phyloP scores from a whole-genome alignment of 345 rosid species.

The Mercurialis annua region DNA sequence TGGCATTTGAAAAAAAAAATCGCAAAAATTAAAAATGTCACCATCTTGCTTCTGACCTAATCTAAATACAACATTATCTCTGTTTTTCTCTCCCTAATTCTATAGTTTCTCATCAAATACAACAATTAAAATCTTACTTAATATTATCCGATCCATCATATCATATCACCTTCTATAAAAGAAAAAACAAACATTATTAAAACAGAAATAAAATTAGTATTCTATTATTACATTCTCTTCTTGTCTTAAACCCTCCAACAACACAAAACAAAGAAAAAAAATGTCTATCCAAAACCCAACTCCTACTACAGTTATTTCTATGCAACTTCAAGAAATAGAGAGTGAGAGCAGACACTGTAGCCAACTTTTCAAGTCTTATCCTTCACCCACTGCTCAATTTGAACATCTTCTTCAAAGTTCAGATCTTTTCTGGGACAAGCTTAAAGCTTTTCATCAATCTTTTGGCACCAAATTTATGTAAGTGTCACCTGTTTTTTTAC shows the following conservation, averaged over 20 bases:
- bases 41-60: not conserved
- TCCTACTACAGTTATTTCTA: slow-evolving; percentile 22
- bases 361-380: slow-evolving; percentile 33
- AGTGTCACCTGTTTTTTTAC: slow-evolving; percentile 22
- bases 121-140: no score
- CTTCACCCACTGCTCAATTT: slow-evolving; percentile 45
- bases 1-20: no score
- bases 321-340: slow-evolving; percentile 25
- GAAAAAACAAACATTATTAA: not conserved
- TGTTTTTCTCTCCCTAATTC: no score
- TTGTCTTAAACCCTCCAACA: slow-evolving; percentile 11
- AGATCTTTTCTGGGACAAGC: slow-evolving; percentile 71
- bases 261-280: not conserved
- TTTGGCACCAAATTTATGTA: slow-evolving; percentile 54
- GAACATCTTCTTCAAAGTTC: slow-evolving; percentile 61
- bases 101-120: no score
- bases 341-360: slow-evolving; percentile 37
- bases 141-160: no score
- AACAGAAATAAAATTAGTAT: not conserved
- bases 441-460: slow-evolving; percentile 47
- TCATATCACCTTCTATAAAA: no score
- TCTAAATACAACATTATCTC: not conserved
- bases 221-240: slow-evolving; percentile 3
- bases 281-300: slow-evolving; percentile 15
- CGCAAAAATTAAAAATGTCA: no score